These are phyloP conservation scores for Aspergillus sclerotioniger DNA, from an alignment of 495 filamentous ascomycete species.

Conservation along the genomic window DNA sequence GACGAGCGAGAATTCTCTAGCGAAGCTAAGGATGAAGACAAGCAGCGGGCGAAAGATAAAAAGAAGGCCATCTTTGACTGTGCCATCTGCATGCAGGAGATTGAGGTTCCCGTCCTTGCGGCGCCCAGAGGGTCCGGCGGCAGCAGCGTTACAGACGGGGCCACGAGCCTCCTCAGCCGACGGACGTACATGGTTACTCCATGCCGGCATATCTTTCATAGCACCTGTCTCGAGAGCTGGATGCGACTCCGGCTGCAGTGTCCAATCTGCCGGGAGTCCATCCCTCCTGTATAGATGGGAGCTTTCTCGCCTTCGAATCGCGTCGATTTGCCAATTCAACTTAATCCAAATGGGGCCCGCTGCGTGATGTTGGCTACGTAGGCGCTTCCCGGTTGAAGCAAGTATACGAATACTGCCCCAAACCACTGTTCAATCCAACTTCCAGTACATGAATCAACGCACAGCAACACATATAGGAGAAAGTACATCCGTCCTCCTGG, in stretches of 20 bases:
- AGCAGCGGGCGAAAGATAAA: constrained; percentile 37
- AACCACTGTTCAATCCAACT: no score
- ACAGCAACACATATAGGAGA: no score
- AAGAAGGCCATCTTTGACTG: constrained; percentile 76
- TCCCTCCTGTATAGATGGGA: constrained; percentile 68
- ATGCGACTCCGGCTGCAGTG: constrained; percentile 90
- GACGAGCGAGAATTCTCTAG: constrained; percentile 40
- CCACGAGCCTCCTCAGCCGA: constrained; percentile 70
- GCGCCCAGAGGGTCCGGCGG: constrained; percentile 48
- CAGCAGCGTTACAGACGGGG: constrained; percentile 54
- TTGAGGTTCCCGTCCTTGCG: constrained; percentile 80
- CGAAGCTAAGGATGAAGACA: constrained; percentile 40
- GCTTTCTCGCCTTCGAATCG: no score
- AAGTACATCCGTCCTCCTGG: no score
- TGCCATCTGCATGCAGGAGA: constrained; percentile 87
- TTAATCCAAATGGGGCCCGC: no score
- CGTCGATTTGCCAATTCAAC: no score
- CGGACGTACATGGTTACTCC: constrained; percentile 95
- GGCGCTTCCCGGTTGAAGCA: no score
- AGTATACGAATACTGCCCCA: no score
- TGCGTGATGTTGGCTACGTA: no score
- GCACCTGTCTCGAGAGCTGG: constrained; percentile 90
- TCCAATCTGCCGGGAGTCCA: constrained; percentile 88
- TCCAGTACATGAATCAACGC: no score
- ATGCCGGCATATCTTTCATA: constrained; percentile 95